Base-by-base conservation (phyloP, 495 filamentous ascomycete species). In the Mytilinidion resinicola region DNA sequence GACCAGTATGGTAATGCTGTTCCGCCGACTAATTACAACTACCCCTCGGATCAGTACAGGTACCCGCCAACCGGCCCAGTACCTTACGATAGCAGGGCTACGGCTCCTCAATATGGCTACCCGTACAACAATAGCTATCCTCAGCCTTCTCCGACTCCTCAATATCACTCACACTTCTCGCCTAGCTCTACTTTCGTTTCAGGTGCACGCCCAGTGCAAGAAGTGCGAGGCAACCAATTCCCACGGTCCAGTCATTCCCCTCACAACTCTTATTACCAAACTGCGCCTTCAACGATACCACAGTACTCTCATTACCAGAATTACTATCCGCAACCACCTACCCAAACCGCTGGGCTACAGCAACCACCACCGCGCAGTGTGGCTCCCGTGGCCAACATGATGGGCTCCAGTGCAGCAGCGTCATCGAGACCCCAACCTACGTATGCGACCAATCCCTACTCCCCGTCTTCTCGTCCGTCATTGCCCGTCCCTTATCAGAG, bases 71-170 rank as follows among this genome's bases (percentile, higher is more conserved):
- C 63, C 36, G 56, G 51, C 10, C 51, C 14, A 41, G 12, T 58
- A n/a, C 51, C 56, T 9, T 62, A 66, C 30, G 53, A 62, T 52
- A 39, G 53, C 37, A 49, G 55, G 15, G 55, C 55, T 42, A 42
- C 48, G 12, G 55, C 36, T 41, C 59, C 63, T 53, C 63, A 67
- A 19, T 63, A 67, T 48, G 63, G 58, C 21, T 57, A 65, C 36
- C 25, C 57, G 4, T 46, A 51, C 7, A 7, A 38, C 8, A 55
- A 48, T 35, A 36, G 52, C 12, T 49, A 54, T 15, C 52, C 43
- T 25, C 62, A 53, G 4, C 21, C 12, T 12, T 43, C 33, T 3
- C 58, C 49, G 19, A 21, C 59, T 15, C 15, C 21, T 9, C 36
- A 55, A 15, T 30, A 51, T 36, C 37, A 49, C 41, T 50, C 41